Base-by-base conservation (phyloP, 23 red algal species). In the Gracilaria domingensis region DNA sequence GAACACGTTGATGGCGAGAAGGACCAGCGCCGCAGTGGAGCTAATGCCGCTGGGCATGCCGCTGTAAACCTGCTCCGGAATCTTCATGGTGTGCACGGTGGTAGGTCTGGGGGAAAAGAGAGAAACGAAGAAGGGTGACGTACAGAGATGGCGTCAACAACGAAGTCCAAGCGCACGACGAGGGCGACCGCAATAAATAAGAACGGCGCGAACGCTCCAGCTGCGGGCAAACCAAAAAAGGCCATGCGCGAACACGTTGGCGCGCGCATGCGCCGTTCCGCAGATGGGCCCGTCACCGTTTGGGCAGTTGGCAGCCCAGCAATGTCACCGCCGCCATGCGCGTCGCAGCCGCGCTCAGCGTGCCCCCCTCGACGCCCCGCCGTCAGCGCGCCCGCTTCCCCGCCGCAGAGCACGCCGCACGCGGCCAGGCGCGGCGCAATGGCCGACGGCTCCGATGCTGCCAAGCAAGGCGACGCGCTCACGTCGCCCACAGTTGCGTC, bases 1-100 rank as follows among this genome's bases (percentile, higher is more conserved):
- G 69, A 88, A 53, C 30, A 88, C 71, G 21, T 88, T 88, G 66
- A 88, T 88, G 58, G 48, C 64, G 3, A 88, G 65, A 75, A 88
- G 24, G 13, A 78, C 54, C 8, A 75, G 84, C 66, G 84, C 66
- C 33, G 84, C 79, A 24, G 79, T 64, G 72, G 72, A 77, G 39
- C 8, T 39, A 12, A 77, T 45, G 23, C 72, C 72, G 72, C 72
- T 33, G 18, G 72, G 72, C 72, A 77, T 77, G n/a, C 72, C 72
- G 23, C 72, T 77, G 72, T 77, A 77, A 4, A 77, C 72, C 39
- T 77, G 72, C 21, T 77, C 72, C 4, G 72, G 72, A 30, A 77
- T 37, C 72, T 77, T 77, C 72, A 77, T 77, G 72, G 24, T 20
- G 40, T 7, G 0, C 20, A 8, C 30, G 34, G 2, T 45, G 34